Evolutionary conservation across 257 asterid species (phyloP), one percentile per base, ranked within the genome.

Genomic region (Ajuga chamaepitys): DNA sequence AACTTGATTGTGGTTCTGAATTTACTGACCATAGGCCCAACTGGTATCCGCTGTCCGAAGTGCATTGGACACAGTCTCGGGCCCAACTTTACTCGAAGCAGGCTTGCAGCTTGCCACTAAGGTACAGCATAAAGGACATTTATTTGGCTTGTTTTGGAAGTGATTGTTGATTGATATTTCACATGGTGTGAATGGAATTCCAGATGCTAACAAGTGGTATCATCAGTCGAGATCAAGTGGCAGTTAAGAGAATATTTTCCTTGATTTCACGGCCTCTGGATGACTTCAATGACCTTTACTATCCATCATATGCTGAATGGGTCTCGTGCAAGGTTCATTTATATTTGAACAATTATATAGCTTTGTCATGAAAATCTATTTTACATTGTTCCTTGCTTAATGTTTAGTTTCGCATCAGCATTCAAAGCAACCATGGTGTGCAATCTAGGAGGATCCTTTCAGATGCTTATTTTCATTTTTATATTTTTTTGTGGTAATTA

Each of bases 251-350:
- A 68, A 90, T 90, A 86, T 94, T 94, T 82, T 94, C 95, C 34
- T 74, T 94, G 83, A 94, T 94, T 77, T 88, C 97, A 61, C 96
- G 93, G 47, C 99, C 96, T 20, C 80, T 94, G 62, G 82, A 85
- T 74, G 99, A 94, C 75, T 94, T 94, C 83, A 85, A 81, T 63
- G 90, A 78, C 77, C 92, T 94, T 51, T 90, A 81, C 80, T 90
- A 84, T 80, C 99, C 99, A 54, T 94, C 99, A 63, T 94, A 86
- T 78, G 99, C 99, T 24, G 99, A 94, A 81, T 94, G 97, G 99
- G 99, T 90, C 76, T 88, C 96, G 50, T 90, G 97, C 96, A 94
- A 94, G 99, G 99, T 94, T 46, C 42, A 22, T 38, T 77, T 30
- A 40, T 37, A 53, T 70, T 46, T 48, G 51, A 46, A 40, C 45